Conservation (phyloP, 495 filamentous ascomycete species). For the Acidomyces sp. region DNA sequence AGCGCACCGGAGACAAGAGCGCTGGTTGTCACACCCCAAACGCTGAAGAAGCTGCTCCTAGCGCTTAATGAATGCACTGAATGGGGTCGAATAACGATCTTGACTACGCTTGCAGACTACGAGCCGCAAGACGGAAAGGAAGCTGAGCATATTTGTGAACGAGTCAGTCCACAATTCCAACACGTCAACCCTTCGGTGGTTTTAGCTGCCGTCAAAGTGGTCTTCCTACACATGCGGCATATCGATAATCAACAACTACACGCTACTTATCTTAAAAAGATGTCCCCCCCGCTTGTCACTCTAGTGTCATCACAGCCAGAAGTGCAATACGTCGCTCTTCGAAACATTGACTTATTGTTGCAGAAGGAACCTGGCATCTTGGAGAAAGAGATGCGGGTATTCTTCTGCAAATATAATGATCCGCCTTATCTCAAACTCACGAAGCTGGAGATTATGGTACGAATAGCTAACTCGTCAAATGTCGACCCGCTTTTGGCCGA, state of each 20-base stretch:
- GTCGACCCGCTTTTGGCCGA: slow-evolving; percentile 89
- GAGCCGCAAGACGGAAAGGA: slow-evolving; percentile 78
- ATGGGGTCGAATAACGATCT: slow-evolving; percentile 94
- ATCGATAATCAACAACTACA: slow-evolving; percentile 68
- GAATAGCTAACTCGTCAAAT: slow-evolving; percentile 96
- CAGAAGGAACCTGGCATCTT: slow-evolving; percentile 94
- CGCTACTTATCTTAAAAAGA: slow-evolving; percentile 83
- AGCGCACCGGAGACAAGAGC: slow-evolving; percentile 81
- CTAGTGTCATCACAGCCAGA: slow-evolving; percentile 91
- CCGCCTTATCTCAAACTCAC: slow-evolving; percentile 94
- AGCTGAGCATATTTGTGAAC: slow-evolving; percentile 95
- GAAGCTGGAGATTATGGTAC: slow-evolving; percentile 97
- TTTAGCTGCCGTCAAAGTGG: slow-evolving; percentile 88
- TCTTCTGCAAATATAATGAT: slow-evolving; percentile 99
- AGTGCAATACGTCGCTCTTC: slow-evolving; percentile 91
- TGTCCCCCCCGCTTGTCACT: slow-evolving; percentile 93
- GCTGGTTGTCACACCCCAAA: slow-evolving; percentile 63
- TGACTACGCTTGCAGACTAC: slow-evolving; percentile 82
- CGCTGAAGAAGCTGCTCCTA: slow-evolving; percentile 89
- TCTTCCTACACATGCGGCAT: slow-evolving; percentile 90
- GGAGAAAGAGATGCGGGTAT: slow-evolving; percentile 92
- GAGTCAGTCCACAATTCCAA: slow-evolving; percentile 92
- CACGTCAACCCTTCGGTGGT: slow-evolving; percentile 97
- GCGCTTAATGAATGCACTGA: slow-evolving; percentile 97
- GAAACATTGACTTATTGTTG: slow-evolving; percentile 89